Base-by-base conservation (phyloP, 2,329 filamentous ascomycete species). In the Eutypella sp. region DNA sequence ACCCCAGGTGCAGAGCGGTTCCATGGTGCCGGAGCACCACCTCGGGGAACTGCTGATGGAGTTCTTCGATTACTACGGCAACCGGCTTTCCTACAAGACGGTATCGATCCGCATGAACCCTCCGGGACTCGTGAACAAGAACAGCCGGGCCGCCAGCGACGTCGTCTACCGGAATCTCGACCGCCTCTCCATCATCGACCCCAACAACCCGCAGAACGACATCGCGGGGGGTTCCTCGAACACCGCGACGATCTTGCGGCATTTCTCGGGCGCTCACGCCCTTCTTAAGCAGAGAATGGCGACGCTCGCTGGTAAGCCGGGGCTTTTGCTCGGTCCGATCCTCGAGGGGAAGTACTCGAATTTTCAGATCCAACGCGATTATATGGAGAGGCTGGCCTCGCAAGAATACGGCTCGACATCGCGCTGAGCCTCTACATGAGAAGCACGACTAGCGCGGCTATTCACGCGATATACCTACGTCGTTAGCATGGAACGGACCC, bases 11-110 rank as follows among this genome's bases (percentile, higher is more conserved):
- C 81, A 87, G 55, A 81, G 77, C 50, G 68, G 75, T 22, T 77
- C 73, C 47, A 70, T 86, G 58, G 61, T 75, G 4, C 72, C 78
- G 1, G 74, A 82, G 31, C 75, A 84, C 41, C 83, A 95, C 55
- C 77, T 95, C 1, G 91, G 90, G 11, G 80, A 90, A 55, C 72
- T 95, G 44, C 74, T 99, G 9, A 79, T 97, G 66, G 82, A 90
- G 50, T 97, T 99, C 62, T 80, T 99, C 23, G 81, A 95, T 50
- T 79, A 95, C 13, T 99, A 96, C 59, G 93, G 93, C 23, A 87
- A 87, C 50, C 74, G 81, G 40, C 93, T 97, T 60, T 78, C 93
- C 56, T 82, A 84, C 47, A 65, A 75, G 25, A 75, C 67, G 1
- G 79, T 84, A 20, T 89, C 88, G 9, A 93, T 99, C 56, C 76